Evolutionary conservation across 1,284 basidiomycete genomes (phyloP), one percentile per base, ranked within the genome.

Genomic region (Pisolithus thermaeus): DNA sequence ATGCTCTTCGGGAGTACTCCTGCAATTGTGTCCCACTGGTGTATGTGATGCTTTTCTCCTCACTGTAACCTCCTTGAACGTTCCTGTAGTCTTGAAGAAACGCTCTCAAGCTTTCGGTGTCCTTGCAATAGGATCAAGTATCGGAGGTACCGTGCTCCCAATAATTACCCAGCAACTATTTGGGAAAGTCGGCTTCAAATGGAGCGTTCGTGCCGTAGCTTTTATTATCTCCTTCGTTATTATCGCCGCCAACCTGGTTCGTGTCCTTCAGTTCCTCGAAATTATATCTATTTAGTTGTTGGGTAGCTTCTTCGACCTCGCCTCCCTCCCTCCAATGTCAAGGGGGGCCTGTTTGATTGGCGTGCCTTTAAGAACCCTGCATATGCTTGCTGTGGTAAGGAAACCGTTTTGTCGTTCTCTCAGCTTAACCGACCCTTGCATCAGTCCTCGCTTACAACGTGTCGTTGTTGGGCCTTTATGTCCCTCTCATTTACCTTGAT

Each of bases 11-110:
- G 70, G 0, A 70, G 73, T 1, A 61, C 70, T 3, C 65, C 76
- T 38, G 66, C 67, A 12, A 66, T 71, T 39, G 56, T 76, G 1
- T 63, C 68, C 1, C 77, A 78, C 58, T 76, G 76, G 71, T 78
- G 48, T 50, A 53, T 28, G 52, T 27, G 18, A 27, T 18, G 1
- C 9, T 23, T 16, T 38, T 25, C 14, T 35, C 16, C 32, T 16
- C 11, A 18, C 4, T 23, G 20, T 1, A 20, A 3, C 8, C 14
- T 35, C 1, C 30, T 38, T 22, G 36, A 16, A 47, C 37, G 39
- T 23, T 20, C 18, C 40, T 27, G 3, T 28, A 53, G 52, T 73
- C 58, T 65, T 69, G 46, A 66, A 58, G 40, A 64, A 62, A 49
- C 61, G 70, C 14, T 64, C 68, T 3, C 50, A 67, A 4, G 74